Evolutionary conservation across 169 alveolate genomes (phyloP), one percentile per base, ranked within the genome.

Genomic region (Plasmodium reichenowi): DNA sequence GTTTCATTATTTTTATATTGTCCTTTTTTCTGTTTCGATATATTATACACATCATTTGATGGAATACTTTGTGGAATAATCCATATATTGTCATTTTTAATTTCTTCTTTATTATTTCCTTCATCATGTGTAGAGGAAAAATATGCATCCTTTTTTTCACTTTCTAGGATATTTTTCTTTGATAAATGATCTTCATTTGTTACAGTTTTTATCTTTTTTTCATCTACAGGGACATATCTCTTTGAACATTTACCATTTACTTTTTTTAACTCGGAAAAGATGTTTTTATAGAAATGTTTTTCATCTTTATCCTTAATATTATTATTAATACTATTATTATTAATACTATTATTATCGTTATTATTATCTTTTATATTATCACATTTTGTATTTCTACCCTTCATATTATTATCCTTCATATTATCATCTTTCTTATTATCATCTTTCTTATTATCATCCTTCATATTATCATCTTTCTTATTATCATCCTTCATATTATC

Each of bases 211-310:
- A 9, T 24, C 29, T 20, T 24, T 26, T 22, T 64, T 64, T 32
- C 45, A 62, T 20, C 20, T 15, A 8, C 10, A 12, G 17, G 22
- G 2, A 43, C 50, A 20, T 62, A 62, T 4, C 7, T 52, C 17
- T 52, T 15, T 4, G 7, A 0, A n/a, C 12, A 2, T 38, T 74
- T 38, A 5, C 2, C 26, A 43, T 74, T 60, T 45, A 64, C 50
- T 43, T 67, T 64, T 68, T 80, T 80, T 56, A 68, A 54, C 47
- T 80, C 45, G 32, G 22, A 38, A 68, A 43, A 80, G 17, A 80
- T 47, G 12, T 54, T 3, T 32, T 68, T 47, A 62, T 80, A 80
- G 70, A 80, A 80, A 48, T 80, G 47, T 32, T 68, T 80, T 10
- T 80, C 90, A 8, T 43, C 59, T 3, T 76, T 45, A 20, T 47